These are phyloP conservation scores for Odontarrhena argentea DNA, from an alignment of 345 rosid genomes.

Conservation along the genomic window DNA sequence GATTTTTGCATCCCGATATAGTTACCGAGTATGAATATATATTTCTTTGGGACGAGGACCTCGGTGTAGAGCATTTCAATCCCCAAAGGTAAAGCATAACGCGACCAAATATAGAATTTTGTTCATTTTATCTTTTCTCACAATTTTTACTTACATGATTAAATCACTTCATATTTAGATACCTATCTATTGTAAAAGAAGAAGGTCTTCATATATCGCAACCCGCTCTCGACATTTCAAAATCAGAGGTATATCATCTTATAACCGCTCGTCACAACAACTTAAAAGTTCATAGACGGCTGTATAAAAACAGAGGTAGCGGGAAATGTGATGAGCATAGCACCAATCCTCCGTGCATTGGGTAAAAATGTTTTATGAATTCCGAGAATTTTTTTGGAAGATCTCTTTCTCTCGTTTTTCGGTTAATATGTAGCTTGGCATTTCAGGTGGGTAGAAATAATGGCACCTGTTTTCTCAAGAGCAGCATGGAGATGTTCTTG, in stretches of 20 bases:
- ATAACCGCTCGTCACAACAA: constrained; percentile 67
- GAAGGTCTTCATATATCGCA: constrained; percentile 94
- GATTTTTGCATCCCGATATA: constrained; percentile 92
- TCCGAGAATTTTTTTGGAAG: too few species aligned
- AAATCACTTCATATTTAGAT: constrained; percentile 43
- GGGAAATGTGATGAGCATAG: constrained; percentile 69
- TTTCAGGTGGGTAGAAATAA: constrained; percentile 95
- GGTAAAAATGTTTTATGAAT: constrained; percentile 45
- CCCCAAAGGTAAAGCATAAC: constrained; percentile 52
- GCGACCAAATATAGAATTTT: background rate
- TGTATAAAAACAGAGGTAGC: constrained; percentile 77
- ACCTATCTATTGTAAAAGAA: constrained; percentile 61
- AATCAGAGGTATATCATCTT: constrained; percentile 74
- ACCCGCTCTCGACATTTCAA: constrained; percentile 82
- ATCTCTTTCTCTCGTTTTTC: background rate
- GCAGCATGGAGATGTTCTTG: constrained; percentile 90
- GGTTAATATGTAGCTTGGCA: constrained; percentile 11
- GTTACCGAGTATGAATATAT: constrained; percentile 72
- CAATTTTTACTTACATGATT: constrained; percentile 4
- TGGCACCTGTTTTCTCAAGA: constrained; percentile 96
- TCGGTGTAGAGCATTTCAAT: constrained; percentile 78
- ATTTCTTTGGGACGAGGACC: constrained; percentile 97
- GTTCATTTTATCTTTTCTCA: background rate
- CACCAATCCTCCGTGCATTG: constrained; percentile 86
- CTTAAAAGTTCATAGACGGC: constrained; percentile 67